phyloP scores from a whole-genome alignment of 176 grass and related monocot genomes.

The Juncus effusus region DNA sequence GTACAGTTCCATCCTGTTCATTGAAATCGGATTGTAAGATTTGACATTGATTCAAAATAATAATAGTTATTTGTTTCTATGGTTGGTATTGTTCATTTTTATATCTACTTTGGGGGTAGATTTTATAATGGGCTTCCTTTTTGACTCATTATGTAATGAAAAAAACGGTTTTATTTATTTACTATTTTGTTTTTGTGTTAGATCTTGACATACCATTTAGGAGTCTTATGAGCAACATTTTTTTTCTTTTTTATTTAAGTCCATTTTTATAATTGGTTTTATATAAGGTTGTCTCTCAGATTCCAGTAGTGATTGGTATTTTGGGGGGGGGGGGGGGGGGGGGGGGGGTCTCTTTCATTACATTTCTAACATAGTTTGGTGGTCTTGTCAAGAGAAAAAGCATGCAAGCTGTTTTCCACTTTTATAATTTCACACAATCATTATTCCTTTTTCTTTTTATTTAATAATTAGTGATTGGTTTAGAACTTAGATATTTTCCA shows the following conservation, averaged over 20 bases:
- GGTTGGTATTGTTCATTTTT: conserved; percentile 2
- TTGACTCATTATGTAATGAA: neutral
- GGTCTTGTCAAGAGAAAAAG: conserved; percentile 30
- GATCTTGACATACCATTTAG: neutral
- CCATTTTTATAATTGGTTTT: neutral
- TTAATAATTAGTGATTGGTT: too few relatives aligned
- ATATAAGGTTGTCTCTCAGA: conserved; percentile 19
- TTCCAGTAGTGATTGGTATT: conserved; percentile 34
- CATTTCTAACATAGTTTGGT: conserved; percentile 26
- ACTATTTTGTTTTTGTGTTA: conserved; percentile 5
- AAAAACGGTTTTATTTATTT: neutral
- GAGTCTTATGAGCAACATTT: conserved; percentile 6
- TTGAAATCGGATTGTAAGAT: too few relatives aligned
- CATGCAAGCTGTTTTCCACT: conserved; percentile 28
- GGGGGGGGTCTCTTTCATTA: conserved; percentile 23
- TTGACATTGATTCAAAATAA: too few relatives aligned
- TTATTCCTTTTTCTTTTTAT: too few relatives aligned
- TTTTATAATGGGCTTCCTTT: neutral
- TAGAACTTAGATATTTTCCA: too few relatives aligned
- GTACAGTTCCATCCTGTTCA: too few relatives aligned
- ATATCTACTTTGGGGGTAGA: neutral
- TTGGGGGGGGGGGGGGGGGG: too few relatives aligned
- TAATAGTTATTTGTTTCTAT: neutral
- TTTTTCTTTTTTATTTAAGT: neutral
- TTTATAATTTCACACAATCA: too few relatives aligned